Base-by-base conservation (phyloP, 352 stramenopile species). In the Phytopythium cucurbitacearum region DNA sequence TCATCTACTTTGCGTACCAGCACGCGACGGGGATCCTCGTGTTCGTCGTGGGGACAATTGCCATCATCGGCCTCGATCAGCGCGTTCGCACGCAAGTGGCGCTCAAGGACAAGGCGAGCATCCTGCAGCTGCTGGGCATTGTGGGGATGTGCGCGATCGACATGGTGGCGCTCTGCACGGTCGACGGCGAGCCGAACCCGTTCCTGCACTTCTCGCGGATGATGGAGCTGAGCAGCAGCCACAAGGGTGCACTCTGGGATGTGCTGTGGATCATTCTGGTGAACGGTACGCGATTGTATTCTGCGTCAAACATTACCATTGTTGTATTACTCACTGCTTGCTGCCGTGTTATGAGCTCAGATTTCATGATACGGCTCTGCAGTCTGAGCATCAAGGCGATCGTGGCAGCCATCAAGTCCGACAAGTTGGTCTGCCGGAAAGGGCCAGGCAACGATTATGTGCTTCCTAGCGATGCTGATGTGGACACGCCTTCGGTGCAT, bases 1-100 rank as follows among this genome's bases (percentile, higher is more conserved):
- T 91, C 8, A 56, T 91, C 28, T 91, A 90, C 59, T 87, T 93
- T 65, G 71, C 80, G 35, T 91, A 89, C 56, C 72, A 89, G 61
- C 83, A 93, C 62, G 71, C 73, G 7, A 81, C 64, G 11, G 83
- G 78, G 5, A 88, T 93, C 35, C 46, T 83, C 38, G 71, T 88
- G 10, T 84, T 89, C 57, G 63, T 76, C 35, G 56, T 89, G 15
- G 83, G 83, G 0, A 87, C 72, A 2, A 64, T 86, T 13, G 72
- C 79, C 39, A 77, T 93, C 37, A 73, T 88, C 41, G 74, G 76
- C n/a, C 68, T 93, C 13, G 83, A 93, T 49, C 67, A 88, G 42
- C 76, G 80, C 32, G 61, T 93, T 33, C 69, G 76, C 41, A 56
- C 60, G 16, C 83, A 90, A 43, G 70, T 93, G 44, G 76, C 79